Percentiles rank a stretch among this genome's conserved stretches.
Evolutionary conservation across 1,139 yeast species (phyloP).

Genomic region (Yamadazyma trypodendri): DNA sequence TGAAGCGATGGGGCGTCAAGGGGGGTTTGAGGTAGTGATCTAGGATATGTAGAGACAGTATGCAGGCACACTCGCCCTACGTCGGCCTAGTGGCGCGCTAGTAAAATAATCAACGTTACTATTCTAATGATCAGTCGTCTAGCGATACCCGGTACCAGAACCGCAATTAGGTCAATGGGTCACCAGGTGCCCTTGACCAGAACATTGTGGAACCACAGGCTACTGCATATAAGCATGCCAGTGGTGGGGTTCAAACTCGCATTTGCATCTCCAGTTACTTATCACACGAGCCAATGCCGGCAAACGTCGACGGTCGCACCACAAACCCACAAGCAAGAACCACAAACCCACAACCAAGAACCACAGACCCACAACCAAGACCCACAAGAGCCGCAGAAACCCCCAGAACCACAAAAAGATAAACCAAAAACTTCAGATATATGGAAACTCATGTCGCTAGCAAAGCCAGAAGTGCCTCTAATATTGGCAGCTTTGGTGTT

Average conservation of each 20-base stretch:
- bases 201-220: background rate
- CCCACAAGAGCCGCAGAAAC: background rate
- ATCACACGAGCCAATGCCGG: background rate
- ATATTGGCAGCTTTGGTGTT: constrained; percentile 55
- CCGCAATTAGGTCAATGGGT: too few species aligned
- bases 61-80: too few species aligned
- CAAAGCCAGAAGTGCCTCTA: constrained; percentile 37
- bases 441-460: constrained; percentile 30
- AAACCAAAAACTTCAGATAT: constrained; percentile 19
- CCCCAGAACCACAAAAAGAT: constrained; percentile 6
- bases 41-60: background rate
- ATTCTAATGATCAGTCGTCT: too few species aligned
- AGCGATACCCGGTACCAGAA: too few species aligned
- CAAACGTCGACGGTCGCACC: background rate
- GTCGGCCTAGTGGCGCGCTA: too few species aligned
- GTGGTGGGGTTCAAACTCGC: background rate
- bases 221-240: background rate
- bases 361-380: background rate
- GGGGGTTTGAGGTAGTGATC: background rate
- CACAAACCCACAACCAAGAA: too few species aligned
- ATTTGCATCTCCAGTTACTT: background rate
- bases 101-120: too few species aligned
- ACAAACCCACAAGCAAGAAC: background rate
- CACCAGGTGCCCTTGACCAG: background rate
- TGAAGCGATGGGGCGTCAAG: background rate